A percentile compares a stretch with the other conserved stretches of the same genome.
Conservation (phyloP, 352 stramenopile genomes). For the Elongisporangium undulatum region DNA sequence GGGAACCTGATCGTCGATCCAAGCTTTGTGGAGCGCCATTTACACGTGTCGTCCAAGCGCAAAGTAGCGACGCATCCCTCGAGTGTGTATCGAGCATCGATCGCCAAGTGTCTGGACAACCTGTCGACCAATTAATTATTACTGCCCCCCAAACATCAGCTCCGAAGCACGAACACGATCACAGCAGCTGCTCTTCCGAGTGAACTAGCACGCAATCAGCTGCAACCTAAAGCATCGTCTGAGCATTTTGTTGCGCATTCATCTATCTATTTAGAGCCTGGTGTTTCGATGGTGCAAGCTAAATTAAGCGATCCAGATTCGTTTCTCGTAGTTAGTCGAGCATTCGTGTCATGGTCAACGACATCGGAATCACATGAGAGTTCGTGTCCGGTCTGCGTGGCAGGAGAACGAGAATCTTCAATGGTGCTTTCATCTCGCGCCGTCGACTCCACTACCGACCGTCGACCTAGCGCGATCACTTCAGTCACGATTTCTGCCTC, state of each 20-base stretch:
- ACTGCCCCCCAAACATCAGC: not conserved
- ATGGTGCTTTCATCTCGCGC: constrained; percentile 21
- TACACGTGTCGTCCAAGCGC: constrained; percentile 63
- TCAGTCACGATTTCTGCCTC: constrained; percentile 15
- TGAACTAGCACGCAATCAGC: too few species aligned
- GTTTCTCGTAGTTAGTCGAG: not conserved
- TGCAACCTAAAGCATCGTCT: too few species aligned
- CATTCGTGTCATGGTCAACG: not conserved
- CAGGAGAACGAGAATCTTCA: not conserved
- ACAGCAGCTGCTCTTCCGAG: too few species aligned
- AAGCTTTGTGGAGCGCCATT: constrained; percentile 73
- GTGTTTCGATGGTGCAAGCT: too few species aligned
- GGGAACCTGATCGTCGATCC: constrained; percentile 81
- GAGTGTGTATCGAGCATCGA: constrained; percentile 55
- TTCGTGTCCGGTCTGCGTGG: not conserved
- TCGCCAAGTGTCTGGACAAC: constrained; percentile 64
- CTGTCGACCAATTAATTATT: constrained; percentile 15
- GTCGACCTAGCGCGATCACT: constrained; percentile 35
- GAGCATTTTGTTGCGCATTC: too few species aligned
- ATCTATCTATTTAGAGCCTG: too few species aligned
- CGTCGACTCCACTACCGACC: constrained; percentile 15
- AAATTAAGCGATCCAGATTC: not conserved
- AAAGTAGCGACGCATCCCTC: constrained; percentile 62
- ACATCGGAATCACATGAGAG: not conserved
- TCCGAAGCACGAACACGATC: too few species aligned